Base-by-base conservation (phyloP, 352 stramenopile species). In the Pythium monospermum region DNA sequence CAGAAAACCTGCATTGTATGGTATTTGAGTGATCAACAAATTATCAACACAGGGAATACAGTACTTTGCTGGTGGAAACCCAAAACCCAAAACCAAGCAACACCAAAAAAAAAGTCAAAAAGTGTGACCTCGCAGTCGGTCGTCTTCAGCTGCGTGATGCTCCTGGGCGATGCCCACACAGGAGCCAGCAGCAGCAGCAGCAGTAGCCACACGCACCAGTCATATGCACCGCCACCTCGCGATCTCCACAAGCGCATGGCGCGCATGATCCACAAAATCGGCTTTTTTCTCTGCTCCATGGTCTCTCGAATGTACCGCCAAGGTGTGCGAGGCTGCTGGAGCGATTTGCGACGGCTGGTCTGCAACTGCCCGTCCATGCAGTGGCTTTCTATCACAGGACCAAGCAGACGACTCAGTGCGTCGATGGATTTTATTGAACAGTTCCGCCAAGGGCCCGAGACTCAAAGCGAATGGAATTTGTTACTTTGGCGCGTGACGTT, bases 401-500 rank as follows among this genome's bases (percentile, higher is more conserved):
- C 54, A 22, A 43, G 53, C 6, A 49, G 49, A 16, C 46, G 41
- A 1, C 35, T 61, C 6, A 61, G 51, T 23, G 57, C 53, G 28
- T 61, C 73, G 15, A 57, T 88, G 49, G 76, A 72, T 48, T 73
- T 90, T 46, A 64, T 92, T 28, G 74, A 88, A 49, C 76, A 84
- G 49, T 90, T 88, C 54, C 72, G 74, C 12, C 74, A 79, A 6
- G 81, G 77, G 0, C 81, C 81, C 0, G 78, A 85, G 49, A 80
- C 67, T 2, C 76, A 92, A 30, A 92, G 73, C 65, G 83, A 91
- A 53, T 89, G 83, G 78, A 88, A 91, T 44, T 37, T 94, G 37
- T 49, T 90, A 11, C 57, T 87, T 15, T 94, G 83, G 83, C 78
- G 81, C 54, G 73, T 85, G 37, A 87, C 80, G 12, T 91, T 94